Evolutionary conservation across 106 monocot genomes (phyloP).

Genomic region (Posidonia australis): DNA sequence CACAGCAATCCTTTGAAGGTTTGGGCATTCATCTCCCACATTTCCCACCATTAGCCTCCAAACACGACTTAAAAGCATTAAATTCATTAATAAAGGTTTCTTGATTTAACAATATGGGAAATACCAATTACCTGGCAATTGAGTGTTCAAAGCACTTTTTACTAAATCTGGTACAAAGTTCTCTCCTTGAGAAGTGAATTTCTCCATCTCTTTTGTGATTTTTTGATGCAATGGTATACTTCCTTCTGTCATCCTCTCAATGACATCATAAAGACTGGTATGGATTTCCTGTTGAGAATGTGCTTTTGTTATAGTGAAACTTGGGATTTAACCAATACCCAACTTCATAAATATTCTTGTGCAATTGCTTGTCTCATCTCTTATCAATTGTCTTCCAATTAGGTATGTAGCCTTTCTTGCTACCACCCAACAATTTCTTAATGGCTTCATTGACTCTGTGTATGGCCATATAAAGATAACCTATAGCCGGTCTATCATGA

Average conservation of each 20-base stretch:
- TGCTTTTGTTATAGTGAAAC: too few relatives aligned
- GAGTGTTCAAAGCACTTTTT: background rate
- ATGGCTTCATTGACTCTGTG: too few relatives aligned
- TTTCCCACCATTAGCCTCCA: background rate
- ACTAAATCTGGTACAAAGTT: background rate
- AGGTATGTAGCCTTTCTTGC: too few relatives aligned
- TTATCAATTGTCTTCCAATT: too few relatives aligned
- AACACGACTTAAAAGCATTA: too few relatives aligned
- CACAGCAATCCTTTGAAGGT: background rate
- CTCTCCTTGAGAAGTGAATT: background rate
- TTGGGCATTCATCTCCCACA: background rate
- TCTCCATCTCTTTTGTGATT: background rate
- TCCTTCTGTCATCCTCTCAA: background rate
- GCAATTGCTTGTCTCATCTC: too few relatives aligned
- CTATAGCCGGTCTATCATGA: too few relatives aligned
- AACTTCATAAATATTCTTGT: too few relatives aligned
- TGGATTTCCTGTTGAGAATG: background rate
- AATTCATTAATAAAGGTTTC: background rate
- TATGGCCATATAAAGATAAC: too few relatives aligned
- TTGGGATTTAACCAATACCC: too few relatives aligned
- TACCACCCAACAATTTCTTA: too few relatives aligned
- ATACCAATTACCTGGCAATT: background rate
- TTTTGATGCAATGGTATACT: background rate
- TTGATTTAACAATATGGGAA: background rate
- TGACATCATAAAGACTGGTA: background rate